These are phyloP conservation scores for Malus orientalis DNA, from an alignment of 306 rosid species.

Conservation along the genomic window DNA sequence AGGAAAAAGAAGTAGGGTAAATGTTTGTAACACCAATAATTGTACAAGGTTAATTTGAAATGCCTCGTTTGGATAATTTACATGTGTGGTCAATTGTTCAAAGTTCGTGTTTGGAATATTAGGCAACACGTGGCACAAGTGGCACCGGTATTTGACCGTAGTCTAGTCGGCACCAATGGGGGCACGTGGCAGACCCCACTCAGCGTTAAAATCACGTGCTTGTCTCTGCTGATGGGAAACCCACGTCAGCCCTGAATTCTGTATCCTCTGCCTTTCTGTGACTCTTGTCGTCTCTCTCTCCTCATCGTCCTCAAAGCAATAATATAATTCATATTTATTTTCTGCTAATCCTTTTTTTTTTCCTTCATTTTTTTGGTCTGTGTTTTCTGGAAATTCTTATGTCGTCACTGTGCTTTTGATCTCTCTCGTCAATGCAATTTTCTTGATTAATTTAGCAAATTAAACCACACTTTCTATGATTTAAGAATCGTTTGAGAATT, in stretches of 20 bases:
- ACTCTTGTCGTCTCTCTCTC: background rate
- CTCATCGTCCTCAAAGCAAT: background rate
- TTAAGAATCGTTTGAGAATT: too few relatives aligned
- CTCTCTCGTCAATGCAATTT: too few relatives aligned
- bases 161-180: constrained; percentile 15
- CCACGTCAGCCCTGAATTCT: constrained; percentile 21
- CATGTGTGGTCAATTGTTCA: constrained; percentile 43
- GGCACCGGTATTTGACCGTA: constrained; percentile 86
- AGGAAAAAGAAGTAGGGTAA: too few relatives aligned
- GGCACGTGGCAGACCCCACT: constrained; percentile 35
- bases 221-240: constrained; percentile 17
- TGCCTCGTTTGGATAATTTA: too few relatives aligned
- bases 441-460: too few relatives aligned
- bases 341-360: background rate
- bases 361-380: background rate
- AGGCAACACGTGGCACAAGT: constrained; percentile 39
- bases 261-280: background rate
- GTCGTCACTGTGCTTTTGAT: too few relatives aligned
- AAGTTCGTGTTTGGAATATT: constrained; percentile 20
- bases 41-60: too few relatives aligned
- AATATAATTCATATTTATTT: background rate
- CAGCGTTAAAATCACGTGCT: background rate
- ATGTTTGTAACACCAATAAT: too few relatives aligned
- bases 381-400: too few relatives aligned
- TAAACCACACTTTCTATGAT: too few relatives aligned